Evolutionary conservation across 345 rosid species (phyloP), one percentile per base, ranked within the genome.

Genomic region (Camelina laxa): DNA sequence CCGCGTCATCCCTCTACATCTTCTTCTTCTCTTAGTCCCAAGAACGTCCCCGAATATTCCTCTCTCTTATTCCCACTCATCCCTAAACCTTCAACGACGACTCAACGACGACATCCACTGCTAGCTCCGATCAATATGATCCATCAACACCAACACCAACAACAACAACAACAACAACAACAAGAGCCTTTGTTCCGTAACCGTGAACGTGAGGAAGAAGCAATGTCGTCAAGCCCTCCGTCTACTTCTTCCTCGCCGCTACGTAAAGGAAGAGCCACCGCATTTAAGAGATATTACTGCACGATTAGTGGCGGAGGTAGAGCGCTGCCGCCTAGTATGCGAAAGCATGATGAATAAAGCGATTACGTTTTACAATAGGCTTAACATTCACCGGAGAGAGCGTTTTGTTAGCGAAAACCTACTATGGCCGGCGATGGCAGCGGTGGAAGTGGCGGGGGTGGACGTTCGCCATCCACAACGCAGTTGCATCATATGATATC

Each of bases 401-500:
- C 79, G 80, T 35, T 60, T 72, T 55, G 68, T 38, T 5, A 79
- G 65, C 7, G 70, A 60, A 68, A 68, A 42, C 21, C 54, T 42
- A 50, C 58, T 39, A 24, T 17, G 1, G 54, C 45, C 7, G 61
- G 61, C 9, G 61, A 19, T 15, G 51, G 61, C 86, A 86, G 4
- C 85, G 86, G 21, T 19, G 65, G 64, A 21, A 55, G 67, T 42
- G 9, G 76, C n/a, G 19, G 19, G 63, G 21, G 59, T 55, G 63
- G 65, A 4, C 62, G 73, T 35, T 22, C 2, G 75, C 76, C 76
- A 77, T 70, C 84, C 3, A 70, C 70, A 49, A 85, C 84, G 44
- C 98, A 93, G 67, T 50, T 93, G 73, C 93, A 89, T 54, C 98
- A 93, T 68, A 87, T 88, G 98, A 87, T 94, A 70, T 86, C 96